Evolutionary conservation across 2,329 filamentous ascomycete species (phyloP), one percentile per base, ranked within the genome.

Genomic region (Botryotinia globosa): DNA sequence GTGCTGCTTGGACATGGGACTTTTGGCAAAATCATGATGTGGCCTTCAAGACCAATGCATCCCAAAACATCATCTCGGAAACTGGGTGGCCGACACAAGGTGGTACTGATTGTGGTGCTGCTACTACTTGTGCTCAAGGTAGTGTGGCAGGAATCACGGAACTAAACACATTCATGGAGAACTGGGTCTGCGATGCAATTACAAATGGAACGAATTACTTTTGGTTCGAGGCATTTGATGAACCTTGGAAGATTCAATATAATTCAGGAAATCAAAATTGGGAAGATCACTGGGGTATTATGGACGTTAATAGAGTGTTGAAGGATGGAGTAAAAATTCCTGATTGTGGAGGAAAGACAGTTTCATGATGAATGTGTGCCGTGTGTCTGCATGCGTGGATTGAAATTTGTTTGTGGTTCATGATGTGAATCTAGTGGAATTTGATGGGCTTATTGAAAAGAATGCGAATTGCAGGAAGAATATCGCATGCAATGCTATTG

Each of bases 211-310:
- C 94, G 2, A 90, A 97, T 77, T 98, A 97, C 81, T 98, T 98
- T 80, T 98, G 95, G 95, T 98, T 98, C 81, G 93, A 94, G 80
- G 94, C 94, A 16, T 98, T 98, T 81, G 95, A 98, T 80, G 95
- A 98, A 85, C 94, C 94, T 3, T 98, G 95, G 95, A 98, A 98
- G 84, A 85, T 91, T 72, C 80, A 82, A 29, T 97, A 90, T 83
- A 91, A 98, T 81, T 85, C 84, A 8, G 66, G 82, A 73, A 84
- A 86, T 58, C 85, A 95, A 83, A 86, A 92, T 69, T 98, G 94
- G 94, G 95, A 98, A 84, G 93, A 97, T 81, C 92, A 97, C 81
- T 98, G 95, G 95, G 95, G 96, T 16, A 83, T 98, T 22, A 90
- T 98, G 89, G 93, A 97, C 78, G 87, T 93, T 5, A 87, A 94